These are phyloP conservation scores for Russula sp. DNA, from an alignment of 768 basidiomycete genomes.

Conservation along the genomic window DNA sequence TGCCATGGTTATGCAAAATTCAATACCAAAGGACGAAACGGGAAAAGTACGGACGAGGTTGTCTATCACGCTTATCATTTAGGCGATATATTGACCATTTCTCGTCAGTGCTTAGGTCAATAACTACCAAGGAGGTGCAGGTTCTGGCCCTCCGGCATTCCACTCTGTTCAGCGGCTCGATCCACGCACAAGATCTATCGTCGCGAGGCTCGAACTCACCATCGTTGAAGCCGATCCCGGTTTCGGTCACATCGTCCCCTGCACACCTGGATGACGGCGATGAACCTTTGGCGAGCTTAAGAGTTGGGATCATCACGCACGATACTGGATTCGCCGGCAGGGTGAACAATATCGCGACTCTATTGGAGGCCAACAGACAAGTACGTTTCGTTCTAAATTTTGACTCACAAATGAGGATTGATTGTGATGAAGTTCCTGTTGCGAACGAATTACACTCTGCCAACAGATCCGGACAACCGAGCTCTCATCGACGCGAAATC, in stretches of 20 bases:
- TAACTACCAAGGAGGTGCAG: slow-evolving; percentile 47
- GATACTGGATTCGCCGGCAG: slow-evolving; percentile 55
- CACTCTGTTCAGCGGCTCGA: slow-evolving; percentile 41
- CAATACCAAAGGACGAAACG: slow-evolving; percentile 67
- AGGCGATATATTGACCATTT: slow-evolving; percentile 1
- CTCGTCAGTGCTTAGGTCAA: slow-evolving; percentile 46
- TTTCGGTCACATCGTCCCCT: slow-evolving; percentile 49
- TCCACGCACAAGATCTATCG: slow-evolving; percentile 16
- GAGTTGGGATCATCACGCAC: slow-evolving; percentile 65
- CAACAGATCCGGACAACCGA: slow-evolving; percentile 59
- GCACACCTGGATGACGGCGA: slow-evolving; percentile 40
- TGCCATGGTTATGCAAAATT: slow-evolving; percentile 89
- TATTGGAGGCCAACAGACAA: slow-evolving; percentile 77
- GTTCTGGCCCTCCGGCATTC: slow-evolving; percentile 58
- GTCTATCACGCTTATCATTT: slow-evolving; percentile 22
- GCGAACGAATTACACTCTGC: slow-evolving; percentile 50
- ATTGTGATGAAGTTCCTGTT: slow-evolving; percentile 48
- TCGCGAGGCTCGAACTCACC: slow-evolving; percentile 26
- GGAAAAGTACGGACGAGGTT: slow-evolving; percentile 59
- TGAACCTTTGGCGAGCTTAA: slow-evolving; percentile 46
- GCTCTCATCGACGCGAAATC: slow-evolving; percentile 75
- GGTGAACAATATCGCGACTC: slow-evolving; percentile 72
- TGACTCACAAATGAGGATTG: slow-evolving; percentile 19
- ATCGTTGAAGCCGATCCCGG: slow-evolving; percentile 35
- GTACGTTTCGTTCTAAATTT: slow-evolving; percentile 42